Conservation (phyloP, 176 grass and related monocot species). For the barley (Hordeum vulgare) region MorexV3_pseudomolecules_assembly NC_058520.1:598039678-598040177, state of each 20-base stretch:
- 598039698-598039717: background rate
- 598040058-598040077: background rate
- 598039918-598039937: background rate
- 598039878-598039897: background rate
- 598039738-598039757: background rate
- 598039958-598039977: background rate
- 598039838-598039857: background rate
- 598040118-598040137: background rate
- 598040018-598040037: too few species aligned
- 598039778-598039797: too few species aligned
- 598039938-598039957: background rate
- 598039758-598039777: background rate
- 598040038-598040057: too few species aligned
- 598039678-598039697: background rate
- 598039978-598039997: background rate
- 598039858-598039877: background rate
- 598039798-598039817: too few species aligned
- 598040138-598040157: too few species aligned
- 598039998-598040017: too few species aligned
- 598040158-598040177: too few species aligned
- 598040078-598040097: background rate
- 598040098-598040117: background rate
- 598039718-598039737: background rate
- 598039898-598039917: background rate
- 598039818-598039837: too few species aligned